Conservation (phyloP, 305 asterid genomes). For the Fraxinus floribunda region DNA sequence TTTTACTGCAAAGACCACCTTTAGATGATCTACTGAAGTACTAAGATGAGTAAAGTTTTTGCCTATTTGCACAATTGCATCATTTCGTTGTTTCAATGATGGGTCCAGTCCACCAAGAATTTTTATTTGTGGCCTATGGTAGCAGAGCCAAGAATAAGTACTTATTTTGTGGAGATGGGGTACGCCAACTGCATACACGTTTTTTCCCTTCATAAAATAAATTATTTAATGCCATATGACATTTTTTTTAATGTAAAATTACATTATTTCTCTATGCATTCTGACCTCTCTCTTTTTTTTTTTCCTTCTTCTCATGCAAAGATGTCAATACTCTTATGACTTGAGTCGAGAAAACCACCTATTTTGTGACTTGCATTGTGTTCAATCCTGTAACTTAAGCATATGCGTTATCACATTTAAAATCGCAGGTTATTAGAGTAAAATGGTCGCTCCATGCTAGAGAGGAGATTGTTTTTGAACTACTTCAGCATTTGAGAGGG, state of each 20-base stretch:
- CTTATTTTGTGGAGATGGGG: not conserved
- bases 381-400: not conserved
- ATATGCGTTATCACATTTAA: not conserved
- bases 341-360: not conserved
- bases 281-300: no score
- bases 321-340: not conserved
- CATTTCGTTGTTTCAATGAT: not conserved
- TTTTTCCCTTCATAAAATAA: not conserved
- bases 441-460: constrained; percentile 99
- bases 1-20: not conserved
- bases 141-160: not conserved
- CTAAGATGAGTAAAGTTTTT: not conserved
- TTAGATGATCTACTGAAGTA: not conserved
- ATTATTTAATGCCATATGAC: not conserved
- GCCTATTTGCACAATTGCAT: not conserved
- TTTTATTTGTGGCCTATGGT: not conserved
- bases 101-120: not conserved
- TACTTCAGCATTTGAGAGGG: constrained; percentile 88
- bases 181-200: not conserved
- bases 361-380: not conserved
- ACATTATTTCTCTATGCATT: not conserved
- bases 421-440: constrained; percentile 77
- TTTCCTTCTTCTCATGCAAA: not conserved
- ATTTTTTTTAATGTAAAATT: not conserved
- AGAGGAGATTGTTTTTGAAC: constrained; percentile 95